These are phyloP conservation scores for Penstemon newberryi DNA, from an alignment of 257 asterid species.

Conservation along the genomic window DNA sequence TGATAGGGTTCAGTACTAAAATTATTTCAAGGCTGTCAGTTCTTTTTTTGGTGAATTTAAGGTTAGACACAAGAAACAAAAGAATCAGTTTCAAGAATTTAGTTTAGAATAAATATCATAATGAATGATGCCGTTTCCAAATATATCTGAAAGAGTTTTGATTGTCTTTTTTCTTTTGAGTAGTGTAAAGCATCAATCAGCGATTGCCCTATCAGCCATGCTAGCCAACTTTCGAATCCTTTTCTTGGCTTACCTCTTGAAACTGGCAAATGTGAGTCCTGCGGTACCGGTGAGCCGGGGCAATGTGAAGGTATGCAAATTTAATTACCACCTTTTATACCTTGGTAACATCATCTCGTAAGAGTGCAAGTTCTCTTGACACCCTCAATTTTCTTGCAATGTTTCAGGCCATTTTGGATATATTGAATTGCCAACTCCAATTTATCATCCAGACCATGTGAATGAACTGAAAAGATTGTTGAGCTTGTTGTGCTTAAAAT, in stretches of 20 bases:
- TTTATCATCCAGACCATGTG: constrained; percentile 95
- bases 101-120: background rate
- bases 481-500: constrained; percentile 77
- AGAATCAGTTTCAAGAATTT: constrained; percentile 7
- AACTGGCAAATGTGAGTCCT: constrained; percentile 91
- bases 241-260: constrained; percentile 95
- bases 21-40: constrained; percentile 7
- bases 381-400: constrained; percentile 17
- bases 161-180: constrained; percentile 26
- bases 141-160: constrained; percentile 13
- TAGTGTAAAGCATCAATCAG: constrained; percentile 83
- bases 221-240: constrained; percentile 88
- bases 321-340: constrained; percentile 18
- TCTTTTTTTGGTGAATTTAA: background rate
- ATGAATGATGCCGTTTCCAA: background rate
- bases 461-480: constrained; percentile 69
- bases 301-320: constrained; percentile 83
- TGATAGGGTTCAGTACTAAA: constrained; percentile 6
- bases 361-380: background rate
- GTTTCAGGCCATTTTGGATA: constrained; percentile 94
- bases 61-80: background rate
- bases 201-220: constrained; percentile 83
- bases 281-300: constrained; percentile 92
- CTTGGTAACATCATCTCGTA: background rate
- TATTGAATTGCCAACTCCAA: constrained; percentile 83